Percentiles rank a stretch among this genome's conserved stretches.
Conservation (phyloP, 768 basidiomycete genomes). For the Phaeotremella skinneri region DNA sequence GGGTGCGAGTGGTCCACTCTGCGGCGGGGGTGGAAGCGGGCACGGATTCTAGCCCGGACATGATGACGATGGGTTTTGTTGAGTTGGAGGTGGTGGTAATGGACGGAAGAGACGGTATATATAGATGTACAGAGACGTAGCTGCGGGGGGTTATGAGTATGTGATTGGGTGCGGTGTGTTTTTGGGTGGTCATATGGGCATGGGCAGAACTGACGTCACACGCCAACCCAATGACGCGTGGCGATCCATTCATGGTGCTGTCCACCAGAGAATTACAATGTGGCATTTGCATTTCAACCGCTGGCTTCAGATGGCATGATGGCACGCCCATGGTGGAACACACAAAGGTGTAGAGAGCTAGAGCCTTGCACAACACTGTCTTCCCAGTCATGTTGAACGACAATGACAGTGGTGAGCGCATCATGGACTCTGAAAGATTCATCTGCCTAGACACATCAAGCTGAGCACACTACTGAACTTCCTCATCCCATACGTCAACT, state of each 20-base stretch:
- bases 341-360: too few species aligned
- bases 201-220: neutral
- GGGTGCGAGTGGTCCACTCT: conserved; percentile 4
- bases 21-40: conserved; percentile 8
- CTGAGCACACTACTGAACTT: too few species aligned
- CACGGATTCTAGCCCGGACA: conserved; percentile 11
- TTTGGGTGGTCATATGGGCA: neutral
- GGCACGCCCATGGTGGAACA: too few species aligned
- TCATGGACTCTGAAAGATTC: too few species aligned
- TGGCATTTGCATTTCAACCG: too few species aligned
- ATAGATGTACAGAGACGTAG: neutral
- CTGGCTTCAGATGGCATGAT: too few species aligned
- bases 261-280: too few species aligned
- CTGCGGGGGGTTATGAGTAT: neutral
- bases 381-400: too few species aligned
- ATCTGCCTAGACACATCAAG: too few species aligned
- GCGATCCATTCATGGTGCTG: neutral
- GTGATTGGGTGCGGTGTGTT: neutral
- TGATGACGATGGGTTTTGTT: neutral
- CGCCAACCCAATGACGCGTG: neutral
- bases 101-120: neutral
- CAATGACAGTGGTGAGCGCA: too few species aligned
- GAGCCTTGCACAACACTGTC: too few species aligned
- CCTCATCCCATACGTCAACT: too few species aligned
- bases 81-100: neutral